These are phyloP conservation scores for Thelonectria discophora DNA, from an alignment of 2,329 filamentous ascomycete species.

Conservation along the genomic window DNA sequence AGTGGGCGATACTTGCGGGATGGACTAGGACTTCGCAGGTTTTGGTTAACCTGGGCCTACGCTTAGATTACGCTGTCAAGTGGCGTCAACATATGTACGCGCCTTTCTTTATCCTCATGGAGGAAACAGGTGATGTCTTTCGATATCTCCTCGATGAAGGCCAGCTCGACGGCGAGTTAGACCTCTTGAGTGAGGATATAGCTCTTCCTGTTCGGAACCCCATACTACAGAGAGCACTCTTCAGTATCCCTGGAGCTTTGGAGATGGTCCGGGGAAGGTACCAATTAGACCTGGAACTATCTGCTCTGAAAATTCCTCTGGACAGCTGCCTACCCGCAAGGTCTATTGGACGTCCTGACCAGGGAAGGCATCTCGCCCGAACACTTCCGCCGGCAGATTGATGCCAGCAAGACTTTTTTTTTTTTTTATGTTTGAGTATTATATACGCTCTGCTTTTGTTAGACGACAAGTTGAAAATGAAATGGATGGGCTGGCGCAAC, in stretches of 20 bases:
- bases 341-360: neutral
- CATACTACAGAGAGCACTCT: neutral
- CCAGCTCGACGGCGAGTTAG: neutral
- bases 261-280: neutral
- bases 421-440: too few relatives aligned
- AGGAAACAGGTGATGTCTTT: neutral
- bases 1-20: neutral
- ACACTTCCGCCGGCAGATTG: neutral
- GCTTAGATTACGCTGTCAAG: neutral
- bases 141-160: neutral
- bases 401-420: too few relatives aligned
- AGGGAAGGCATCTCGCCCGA: neutral
- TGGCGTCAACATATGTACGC: too few relatives aligned
- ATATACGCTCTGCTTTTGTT: too few relatives aligned
- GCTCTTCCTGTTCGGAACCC: too few relatives aligned
- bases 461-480: too few relatives aligned
- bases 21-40: neutral
- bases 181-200: neutral
- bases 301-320: neutral
- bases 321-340: neutral
- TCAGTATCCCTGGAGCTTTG: neutral
- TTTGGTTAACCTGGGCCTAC: neutral
- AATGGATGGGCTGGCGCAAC: too few relatives aligned
- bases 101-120: too few relatives aligned
- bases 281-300: neutral